Conservation (phyloP, 2,329 filamentous ascomycete species). For the Geosmithia morbida region DNA sequence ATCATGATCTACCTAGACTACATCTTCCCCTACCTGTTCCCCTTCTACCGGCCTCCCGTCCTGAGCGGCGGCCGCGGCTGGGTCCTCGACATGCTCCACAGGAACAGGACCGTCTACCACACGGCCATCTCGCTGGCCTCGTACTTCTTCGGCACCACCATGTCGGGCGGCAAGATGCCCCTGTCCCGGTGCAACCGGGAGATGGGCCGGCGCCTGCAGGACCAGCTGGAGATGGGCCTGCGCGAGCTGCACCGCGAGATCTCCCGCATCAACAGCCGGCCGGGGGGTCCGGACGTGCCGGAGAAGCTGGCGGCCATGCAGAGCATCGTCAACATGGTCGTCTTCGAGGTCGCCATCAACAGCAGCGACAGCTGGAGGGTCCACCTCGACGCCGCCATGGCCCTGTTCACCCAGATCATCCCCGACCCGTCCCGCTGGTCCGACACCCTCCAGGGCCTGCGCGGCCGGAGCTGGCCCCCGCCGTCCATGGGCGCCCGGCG, state of each 20-base stretch:
- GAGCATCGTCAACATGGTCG: conserved; percentile 36
- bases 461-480: conserved; percentile 17
- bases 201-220: conserved; percentile 24
- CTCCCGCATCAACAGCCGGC: conserved; percentile 16
- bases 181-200: conserved; percentile 10
- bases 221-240: conserved; percentile 28
- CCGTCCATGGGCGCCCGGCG: conserved; percentile 14
- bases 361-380: conserved; percentile 33
- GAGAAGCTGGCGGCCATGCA: conserved; percentile 28
- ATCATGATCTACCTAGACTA: conserved; percentile 48
- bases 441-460: conserved; percentile 16
- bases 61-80: conserved; percentile 44
- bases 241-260: conserved; percentile 28
- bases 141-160: conserved; percentile 38
- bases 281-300: conserved; percentile 12
- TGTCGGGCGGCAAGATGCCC: conserved; percentile 9
- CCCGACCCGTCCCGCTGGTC: conserved; percentile 19
- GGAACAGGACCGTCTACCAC: conserved; percentile 43
- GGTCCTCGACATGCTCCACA: conserved; percentile 41
- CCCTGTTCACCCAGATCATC: conserved; percentile 31
- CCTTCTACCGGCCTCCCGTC: conserved; percentile 43
- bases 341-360: conserved; percentile 32
- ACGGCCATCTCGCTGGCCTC: conserved; percentile 39
- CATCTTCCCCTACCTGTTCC: conserved; percentile 47
- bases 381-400: conserved; percentile 33